Evolutionary conservation across 345 rosid genomes (phyloP).

Genomic region (Lenwebbia sp.): DNA sequence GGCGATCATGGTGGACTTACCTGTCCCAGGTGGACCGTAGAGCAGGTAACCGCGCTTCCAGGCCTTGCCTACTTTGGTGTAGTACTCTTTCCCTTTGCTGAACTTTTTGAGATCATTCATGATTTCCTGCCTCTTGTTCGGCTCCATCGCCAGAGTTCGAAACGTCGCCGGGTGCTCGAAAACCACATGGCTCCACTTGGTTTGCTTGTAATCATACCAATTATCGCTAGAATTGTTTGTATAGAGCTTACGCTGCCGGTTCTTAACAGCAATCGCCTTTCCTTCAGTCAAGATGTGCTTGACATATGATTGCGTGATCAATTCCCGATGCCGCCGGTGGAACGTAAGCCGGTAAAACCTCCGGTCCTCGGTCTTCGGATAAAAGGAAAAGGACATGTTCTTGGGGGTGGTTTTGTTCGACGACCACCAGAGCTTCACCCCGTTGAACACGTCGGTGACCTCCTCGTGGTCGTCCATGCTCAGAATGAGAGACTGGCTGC

Average conservation of each 20-base stretch:
- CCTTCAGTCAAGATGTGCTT: slow-evolving; percentile 31
- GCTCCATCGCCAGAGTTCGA: slow-evolving; percentile 58
- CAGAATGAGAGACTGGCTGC: slow-evolving; percentile 21
- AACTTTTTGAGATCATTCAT: slow-evolving; percentile 40
- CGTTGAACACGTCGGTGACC: slow-evolving; percentile 26
- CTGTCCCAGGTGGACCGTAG: slow-evolving; percentile 67
- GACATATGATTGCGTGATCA: slow-evolving; percentile 19
- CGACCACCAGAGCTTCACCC: slow-evolving; percentile 34
- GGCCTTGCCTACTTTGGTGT: slow-evolving; percentile 46
- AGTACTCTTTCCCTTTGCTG: slow-evolving; percentile 43
- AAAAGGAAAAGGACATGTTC: slow-evolving; percentile 9
- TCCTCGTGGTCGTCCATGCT: slow-evolving; percentile 36
- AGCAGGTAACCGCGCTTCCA: slow-evolving; percentile 81
- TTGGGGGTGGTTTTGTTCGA: background rate
- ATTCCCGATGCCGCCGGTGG: slow-evolving; percentile 24
- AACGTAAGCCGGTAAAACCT: slow-evolving; percentile 31
- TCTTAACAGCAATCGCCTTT: slow-evolving; percentile 10
- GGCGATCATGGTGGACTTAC: slow-evolving; percentile 65
- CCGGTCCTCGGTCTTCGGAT: slow-evolving; percentile 16
- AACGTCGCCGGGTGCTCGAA: slow-evolving; percentile 49
- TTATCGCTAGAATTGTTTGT: slow-evolving; percentile 16
- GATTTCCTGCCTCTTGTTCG: slow-evolving; percentile 32
- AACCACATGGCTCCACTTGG: slow-evolving; percentile 24
- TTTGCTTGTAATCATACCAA: slow-evolving; percentile 7
- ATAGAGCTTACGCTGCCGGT: slow-evolving; percentile 44